Evolutionary conservation across 192 early-diverging fungal species (phyloP).

Genomic region (Coemansia sp.): DNA sequence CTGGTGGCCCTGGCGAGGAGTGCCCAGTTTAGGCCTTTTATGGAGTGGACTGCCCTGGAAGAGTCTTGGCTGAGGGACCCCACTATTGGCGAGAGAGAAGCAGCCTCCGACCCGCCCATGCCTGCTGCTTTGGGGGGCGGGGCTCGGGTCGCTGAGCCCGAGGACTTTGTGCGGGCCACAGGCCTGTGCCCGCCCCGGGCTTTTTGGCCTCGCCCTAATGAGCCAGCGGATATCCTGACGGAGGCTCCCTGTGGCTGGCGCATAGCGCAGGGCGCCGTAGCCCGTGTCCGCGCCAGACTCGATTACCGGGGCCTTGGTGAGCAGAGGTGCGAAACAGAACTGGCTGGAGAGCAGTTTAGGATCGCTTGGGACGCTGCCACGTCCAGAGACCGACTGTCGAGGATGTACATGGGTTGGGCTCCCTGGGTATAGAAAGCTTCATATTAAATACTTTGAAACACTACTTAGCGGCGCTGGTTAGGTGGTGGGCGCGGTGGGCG

Average conservation of each 20-base stretch:
- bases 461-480: neutral
- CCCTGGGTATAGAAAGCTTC: constrained; percentile 24
- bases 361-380: constrained; percentile 29
- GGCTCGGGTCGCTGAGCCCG: neutral
- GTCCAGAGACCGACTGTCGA: constrained; percentile 13
- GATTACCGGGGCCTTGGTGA: constrained; percentile 6
- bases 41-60: constrained; percentile 35
- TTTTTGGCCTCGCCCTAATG: constrained; percentile 14
- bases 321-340: neutral
- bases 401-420: constrained; percentile 44
- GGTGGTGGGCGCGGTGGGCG: constrained; percentile 8
- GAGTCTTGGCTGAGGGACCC: constrained; percentile 17
- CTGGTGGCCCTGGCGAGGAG: constrained; percentile 20
- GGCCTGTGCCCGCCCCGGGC: constrained; percentile 31
- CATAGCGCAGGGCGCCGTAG: constrained; percentile 26
- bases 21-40: constrained; percentile 31
- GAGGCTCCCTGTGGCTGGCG: constrained; percentile 36
- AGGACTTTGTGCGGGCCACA: constrained; percentile 17
- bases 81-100: neutral
- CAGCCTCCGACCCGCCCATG: no score
- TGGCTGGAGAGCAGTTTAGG: constrained; percentile 16
- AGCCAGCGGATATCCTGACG: neutral
- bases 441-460: neutral
- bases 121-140: neutral
- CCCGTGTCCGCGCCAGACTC: constrained; percentile 31